phyloP scores from a whole-genome alignment of 495 filamentous ascomycete species.

The Tuber brumale region DNA sequence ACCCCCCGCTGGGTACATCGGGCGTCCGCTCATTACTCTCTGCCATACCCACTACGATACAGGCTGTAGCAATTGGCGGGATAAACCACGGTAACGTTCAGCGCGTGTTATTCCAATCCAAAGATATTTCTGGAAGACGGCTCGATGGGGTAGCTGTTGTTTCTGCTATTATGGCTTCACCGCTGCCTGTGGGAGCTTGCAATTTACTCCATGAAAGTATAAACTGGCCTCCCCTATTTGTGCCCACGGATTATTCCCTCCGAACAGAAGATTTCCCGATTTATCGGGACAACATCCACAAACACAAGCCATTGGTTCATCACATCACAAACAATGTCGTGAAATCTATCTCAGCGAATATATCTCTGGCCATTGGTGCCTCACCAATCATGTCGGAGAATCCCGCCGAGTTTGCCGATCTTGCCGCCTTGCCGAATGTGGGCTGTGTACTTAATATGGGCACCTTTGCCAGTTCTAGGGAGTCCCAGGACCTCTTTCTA shows the following conservation, averaged over 20 bases:
- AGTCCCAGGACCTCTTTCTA: conserved; percentile 49
- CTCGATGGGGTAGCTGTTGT: conserved; percentile 82
- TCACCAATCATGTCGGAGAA: conserved; percentile 92
- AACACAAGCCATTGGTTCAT: conserved; percentile 69
- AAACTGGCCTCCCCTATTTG: conserved; percentile 48
- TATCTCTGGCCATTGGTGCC: conserved; percentile 74
- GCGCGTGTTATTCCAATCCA: conserved; percentile 62
- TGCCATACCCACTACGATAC: conserved; percentile 44
- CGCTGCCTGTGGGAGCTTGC: conserved; percentile 58
- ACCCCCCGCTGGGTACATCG: conserved; percentile 17
- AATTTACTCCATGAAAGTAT: conserved; percentile 52
- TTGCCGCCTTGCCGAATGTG: conserved; percentile 65
- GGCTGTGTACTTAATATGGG: conserved; percentile 93
- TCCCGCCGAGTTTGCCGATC: conserved; percentile 71
- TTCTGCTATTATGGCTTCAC: conserved; percentile 74
- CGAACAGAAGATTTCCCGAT: conserved; percentile 11
- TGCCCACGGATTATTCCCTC: conserved; percentile 14
- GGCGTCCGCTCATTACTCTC: conserved; percentile 24
- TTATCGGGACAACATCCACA: conserved; percentile 46
- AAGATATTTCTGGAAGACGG: conserved; percentile 45
- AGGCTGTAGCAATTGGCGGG: conserved; percentile 77
- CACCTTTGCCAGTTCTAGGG: conserved; percentile 70
- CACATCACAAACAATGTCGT: conserved; percentile 95
- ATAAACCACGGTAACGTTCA: conserved; percentile 74
- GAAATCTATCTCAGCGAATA: conserved; percentile 87